Conservation (phyloP, 2,329 filamentous ascomycete species). For the Fusarium sp. region DNA sequence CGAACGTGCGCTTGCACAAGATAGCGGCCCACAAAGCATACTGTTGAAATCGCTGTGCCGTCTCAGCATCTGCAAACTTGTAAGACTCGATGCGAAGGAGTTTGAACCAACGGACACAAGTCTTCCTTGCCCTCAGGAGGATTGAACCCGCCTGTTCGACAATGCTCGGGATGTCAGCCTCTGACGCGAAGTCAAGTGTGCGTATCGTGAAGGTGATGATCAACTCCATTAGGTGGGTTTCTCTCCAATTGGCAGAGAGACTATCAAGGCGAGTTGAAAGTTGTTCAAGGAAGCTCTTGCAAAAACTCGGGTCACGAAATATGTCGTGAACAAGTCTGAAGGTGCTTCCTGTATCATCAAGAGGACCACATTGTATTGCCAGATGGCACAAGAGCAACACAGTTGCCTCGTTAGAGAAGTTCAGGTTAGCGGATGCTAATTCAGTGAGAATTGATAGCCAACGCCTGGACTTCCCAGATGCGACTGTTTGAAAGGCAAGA, state of each 20-base stretch:
- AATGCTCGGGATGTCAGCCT: background rate
- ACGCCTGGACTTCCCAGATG: constrained; percentile 59
- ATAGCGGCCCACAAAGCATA: constrained; percentile 68
- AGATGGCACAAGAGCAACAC: constrained; percentile 64
- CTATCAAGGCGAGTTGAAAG: constrained; percentile 57
- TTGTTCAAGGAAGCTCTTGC: constrained; percentile 59
- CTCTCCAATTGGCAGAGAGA: constrained; percentile 70
- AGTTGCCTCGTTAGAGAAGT: constrained; percentile 69
- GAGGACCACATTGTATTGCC: constrained; percentile 65
- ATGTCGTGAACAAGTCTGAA: constrained; percentile 60
- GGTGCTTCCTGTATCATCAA: constrained; percentile 40
- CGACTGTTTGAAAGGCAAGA: constrained; percentile 61
- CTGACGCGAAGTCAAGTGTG: constrained; percentile 39
- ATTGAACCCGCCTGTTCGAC: constrained; percentile 8
- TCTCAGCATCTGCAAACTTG: constrained; percentile 52
- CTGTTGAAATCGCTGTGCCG: constrained; percentile 49
- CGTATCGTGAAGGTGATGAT: constrained; percentile 65
- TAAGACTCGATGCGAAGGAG: constrained; percentile 60
- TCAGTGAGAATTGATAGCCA: constrained; percentile 64
- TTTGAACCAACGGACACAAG: constrained; percentile 63
- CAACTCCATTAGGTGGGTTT: constrained; percentile 68
- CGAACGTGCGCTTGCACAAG: constrained; percentile 61
- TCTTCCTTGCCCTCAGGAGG: constrained; percentile 35
- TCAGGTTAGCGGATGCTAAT: constrained; percentile 65
- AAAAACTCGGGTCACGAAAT: constrained; percentile 64